Evolutionary conservation across 2,329 filamentous ascomycete species (phyloP), one percentile per base, ranked within the genome.

Genomic region (Colletotrichum sp.): DNA sequence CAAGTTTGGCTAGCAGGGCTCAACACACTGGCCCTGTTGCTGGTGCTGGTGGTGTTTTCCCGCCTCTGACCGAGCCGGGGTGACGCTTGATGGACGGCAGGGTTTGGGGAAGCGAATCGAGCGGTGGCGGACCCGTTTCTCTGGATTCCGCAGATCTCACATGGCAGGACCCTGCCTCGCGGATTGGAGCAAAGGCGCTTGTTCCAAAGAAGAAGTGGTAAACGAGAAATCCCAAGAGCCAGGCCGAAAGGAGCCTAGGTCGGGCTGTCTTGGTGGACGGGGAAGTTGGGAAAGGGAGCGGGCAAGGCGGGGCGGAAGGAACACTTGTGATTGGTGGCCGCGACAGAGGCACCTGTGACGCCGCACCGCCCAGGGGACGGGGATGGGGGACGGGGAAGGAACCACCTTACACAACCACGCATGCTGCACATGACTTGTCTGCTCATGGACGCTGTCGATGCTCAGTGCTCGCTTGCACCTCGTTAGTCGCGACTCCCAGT

Each of bases 61-160:
- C 39, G 36, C 28, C 59, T 32, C 30, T n/a, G 32, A 25, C 69
- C 22, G 34, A 52, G 32, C 28, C 39, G 8, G 68, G 67, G 52
- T 48, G 7, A 65, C 22, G 52, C 36, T 30, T 66, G 68, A 72
- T 52, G 44, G 25, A 27, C 32, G 59, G 48, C 70, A 76, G 70
- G 71, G 74, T 52, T 61, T 59, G 34, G 48, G 36, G 59, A 57
- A 70, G 74, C 60, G 66, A 70, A 76, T 71, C 63, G 59, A 65
- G 61, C 22, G 30, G 69, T 55, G 63, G 65, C 59, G 73, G 65
- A 65, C 39, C 69, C 73, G 64, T 61, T 76, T 76, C 73, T 70
- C 69, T 76, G 75, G 68, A 70, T 76, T 77, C 73, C 73, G 75
- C 64, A 72, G 75, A 76, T 77, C 75, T 76, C 75, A 76, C 60